These are phyloP conservation scores for Russula abietina DNA, from an alignment of 768 basidiomycete genomes.

Conservation along the genomic window DNA sequence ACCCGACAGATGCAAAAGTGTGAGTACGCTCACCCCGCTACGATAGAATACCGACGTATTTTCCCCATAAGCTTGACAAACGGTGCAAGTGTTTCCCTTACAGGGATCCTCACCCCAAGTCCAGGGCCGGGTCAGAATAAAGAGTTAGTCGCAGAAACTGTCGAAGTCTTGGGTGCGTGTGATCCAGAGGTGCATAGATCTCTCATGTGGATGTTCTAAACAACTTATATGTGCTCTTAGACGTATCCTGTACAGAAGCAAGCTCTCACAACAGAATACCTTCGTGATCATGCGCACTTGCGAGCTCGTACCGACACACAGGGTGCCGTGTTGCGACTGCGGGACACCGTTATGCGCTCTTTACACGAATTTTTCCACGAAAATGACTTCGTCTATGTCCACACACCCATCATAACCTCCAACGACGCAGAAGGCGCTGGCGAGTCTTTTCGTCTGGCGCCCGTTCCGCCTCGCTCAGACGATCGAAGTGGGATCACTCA, in stretches of 20 bases:
- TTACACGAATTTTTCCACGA: constrained; percentile 69
- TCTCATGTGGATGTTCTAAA: background rate
- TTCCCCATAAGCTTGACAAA: constrained; percentile 39
- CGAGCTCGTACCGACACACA: constrained; percentile 70
- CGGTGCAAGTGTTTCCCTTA: constrained; percentile 50
- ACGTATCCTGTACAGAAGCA: constrained; percentile 92
- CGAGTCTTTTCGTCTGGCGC: constrained; percentile 73
- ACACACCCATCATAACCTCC: constrained; percentile 84
- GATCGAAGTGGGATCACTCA: constrained; percentile 21
- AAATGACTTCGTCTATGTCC: constrained; percentile 71
- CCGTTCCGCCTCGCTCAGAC: constrained; percentile 30
- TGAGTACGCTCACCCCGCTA: constrained; percentile 25
- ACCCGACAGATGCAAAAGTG: constrained; percentile 34
- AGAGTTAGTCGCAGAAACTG: constrained; percentile 46
- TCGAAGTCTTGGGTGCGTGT: constrained; percentile 50
- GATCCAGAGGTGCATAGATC: constrained; percentile 44
- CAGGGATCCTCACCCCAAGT: constrained; percentile 42
- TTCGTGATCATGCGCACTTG: constrained; percentile 85
- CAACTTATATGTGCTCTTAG: constrained; percentile 36
- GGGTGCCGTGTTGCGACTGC: constrained; percentile 69
- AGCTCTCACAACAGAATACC: constrained; percentile 65
- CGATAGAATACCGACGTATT: background rate
- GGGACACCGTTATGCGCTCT: constrained; percentile 50
- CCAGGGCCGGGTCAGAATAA: constrained; percentile 45
- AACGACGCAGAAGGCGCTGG: constrained; percentile 97